These are phyloP conservation scores for Lachnellula willkommii DNA, from an alignment of 2,329 filamentous ascomycete genomes.

Conservation along the genomic window DNA sequence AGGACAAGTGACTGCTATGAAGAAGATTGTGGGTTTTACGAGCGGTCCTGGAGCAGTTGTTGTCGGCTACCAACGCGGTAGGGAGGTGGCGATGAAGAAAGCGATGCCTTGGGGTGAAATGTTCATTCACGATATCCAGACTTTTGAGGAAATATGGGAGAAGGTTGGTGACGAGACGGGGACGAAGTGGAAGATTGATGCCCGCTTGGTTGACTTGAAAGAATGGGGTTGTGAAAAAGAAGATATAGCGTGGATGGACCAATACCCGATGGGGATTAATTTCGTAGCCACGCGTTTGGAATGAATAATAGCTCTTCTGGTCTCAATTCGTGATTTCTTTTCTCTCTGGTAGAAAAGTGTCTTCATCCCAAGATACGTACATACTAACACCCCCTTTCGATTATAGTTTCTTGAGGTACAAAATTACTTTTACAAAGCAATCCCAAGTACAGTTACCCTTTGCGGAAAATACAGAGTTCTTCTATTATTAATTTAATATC, in stretches of 20 bases:
- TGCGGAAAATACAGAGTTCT: no score
- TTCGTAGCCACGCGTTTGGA: no score
- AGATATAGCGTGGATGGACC: no score
- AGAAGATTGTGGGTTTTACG: slow-evolving; percentile 13
- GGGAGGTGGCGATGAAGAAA: background rate
- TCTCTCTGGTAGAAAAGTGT: no score
- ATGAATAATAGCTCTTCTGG: background rate
- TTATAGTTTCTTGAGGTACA: no score
- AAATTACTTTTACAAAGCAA: no score
- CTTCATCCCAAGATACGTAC: no score
- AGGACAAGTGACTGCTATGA: slow-evolving; percentile 25
- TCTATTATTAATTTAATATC: no score
- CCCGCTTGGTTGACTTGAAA: background rate
- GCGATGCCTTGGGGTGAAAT: background rate
- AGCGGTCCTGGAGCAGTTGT: slow-evolving; percentile 8
- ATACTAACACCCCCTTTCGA: no score
- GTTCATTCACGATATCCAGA: slow-evolving; percentile 5
- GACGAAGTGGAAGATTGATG: slow-evolving; percentile 12
- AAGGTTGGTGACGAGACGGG: slow-evolving; percentile 15
- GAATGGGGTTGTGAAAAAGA: background rate
- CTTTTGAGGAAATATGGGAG: slow-evolving; percentile 15
- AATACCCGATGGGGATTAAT: no score
- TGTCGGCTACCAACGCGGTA: slow-evolving; percentile 21
- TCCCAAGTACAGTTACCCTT: no score
- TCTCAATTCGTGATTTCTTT: no score